phyloP scores from a whole-genome alignment of 2,329 filamentous ascomycete genomes.

The Zopfia rhizophila region DNA sequence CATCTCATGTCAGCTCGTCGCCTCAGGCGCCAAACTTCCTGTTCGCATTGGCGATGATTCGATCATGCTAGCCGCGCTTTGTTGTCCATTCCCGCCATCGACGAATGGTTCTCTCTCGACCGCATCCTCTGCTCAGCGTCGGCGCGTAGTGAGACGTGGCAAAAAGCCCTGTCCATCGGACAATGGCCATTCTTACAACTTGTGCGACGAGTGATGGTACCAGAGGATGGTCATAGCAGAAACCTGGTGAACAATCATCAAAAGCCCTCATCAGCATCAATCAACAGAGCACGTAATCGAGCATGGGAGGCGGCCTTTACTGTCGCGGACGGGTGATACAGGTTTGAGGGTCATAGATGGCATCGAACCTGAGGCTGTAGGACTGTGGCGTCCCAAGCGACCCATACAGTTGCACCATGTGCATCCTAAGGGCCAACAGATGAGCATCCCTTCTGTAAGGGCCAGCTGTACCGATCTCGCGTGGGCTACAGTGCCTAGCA shows the following conservation, averaged over 20 bases:
- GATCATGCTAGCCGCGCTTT: conserved; percentile 32
- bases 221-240: conserved; percentile 12
- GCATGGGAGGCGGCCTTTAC: conserved; percentile 26
- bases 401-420: conserved; percentile 37
- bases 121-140: conserved; percentile 13
- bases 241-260: conserved; percentile 8
- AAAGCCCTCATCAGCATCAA: conserved; percentile 28
- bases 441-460: conserved; percentile 21
- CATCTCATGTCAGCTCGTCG: conserved; percentile 30
- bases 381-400: conserved; percentile 41
- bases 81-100: conserved; percentile 3
- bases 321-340: conserved; percentile 17
- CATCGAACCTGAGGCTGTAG: conserved; percentile 27
- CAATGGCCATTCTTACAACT: conserved; percentile 29
- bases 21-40: conserved; percentile 48
- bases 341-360: conserved; percentile 10
- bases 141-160: conserved; percentile 40
- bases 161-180: conserved; percentile 22
- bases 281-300: conserved; percentile 25
- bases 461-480: conserved; percentile 45
- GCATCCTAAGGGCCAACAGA: conserved; percentile 19
- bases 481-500: conserved; percentile 44
- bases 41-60: conserved; percentile 44
- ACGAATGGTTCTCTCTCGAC: conserved; percentile 17
- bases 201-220: conserved; percentile 43